Evolutionary conservation across 2,329 filamentous ascomycete species (phyloP).

Genomic region (Helotiales sp.): DNA sequence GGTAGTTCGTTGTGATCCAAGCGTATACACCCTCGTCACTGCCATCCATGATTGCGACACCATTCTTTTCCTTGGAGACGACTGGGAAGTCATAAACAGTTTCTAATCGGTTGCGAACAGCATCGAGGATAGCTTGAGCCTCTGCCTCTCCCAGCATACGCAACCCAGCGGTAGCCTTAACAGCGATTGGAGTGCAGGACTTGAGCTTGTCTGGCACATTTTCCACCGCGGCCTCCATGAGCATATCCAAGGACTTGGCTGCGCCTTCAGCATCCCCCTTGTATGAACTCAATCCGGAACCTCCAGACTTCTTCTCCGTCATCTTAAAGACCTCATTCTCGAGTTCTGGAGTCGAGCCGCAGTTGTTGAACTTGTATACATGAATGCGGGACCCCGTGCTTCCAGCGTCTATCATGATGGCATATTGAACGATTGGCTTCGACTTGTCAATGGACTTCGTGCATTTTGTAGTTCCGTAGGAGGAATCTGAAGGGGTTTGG

Average conservation of each 20-base stretch:
- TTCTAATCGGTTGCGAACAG: constrained; percentile 83
- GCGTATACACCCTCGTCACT: constrained; percentile 97
- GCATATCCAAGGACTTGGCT: constrained; percentile 82
- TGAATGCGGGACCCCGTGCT: constrained; percentile 98
- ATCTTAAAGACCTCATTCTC: constrained; percentile 92
- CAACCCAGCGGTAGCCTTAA: constrained; percentile 95
- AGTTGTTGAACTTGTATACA: constrained; percentile 99
- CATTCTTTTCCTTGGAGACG: constrained; percentile 78
- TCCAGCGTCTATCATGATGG: constrained; percentile 97
- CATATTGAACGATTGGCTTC: constrained; percentile 95
- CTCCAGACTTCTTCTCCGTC: constrained; percentile 84
- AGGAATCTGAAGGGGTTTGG: constrained; percentile 58
- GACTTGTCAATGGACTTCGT: constrained; percentile 79
- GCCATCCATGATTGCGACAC: constrained; percentile 96
- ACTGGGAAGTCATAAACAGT: constrained; percentile 93
- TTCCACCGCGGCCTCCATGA: constrained; percentile 83
- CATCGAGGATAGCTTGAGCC: constrained; percentile 79
- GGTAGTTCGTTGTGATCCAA: constrained; percentile 99
- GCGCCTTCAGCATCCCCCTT: constrained; percentile 82
- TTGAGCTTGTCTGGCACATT: constrained; percentile 86
- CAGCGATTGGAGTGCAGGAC: constrained; percentile 90
- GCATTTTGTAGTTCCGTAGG: constrained; percentile 72
- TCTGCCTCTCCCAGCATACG: constrained; percentile 76
- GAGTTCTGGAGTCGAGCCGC: constrained; percentile 89
- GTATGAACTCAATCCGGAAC: constrained; percentile 75